These are phyloP conservation scores for Talaromyces verruculosus DNA, from an alignment of 2,329 filamentous ascomycete genomes.

Conservation along the genomic window DNA sequence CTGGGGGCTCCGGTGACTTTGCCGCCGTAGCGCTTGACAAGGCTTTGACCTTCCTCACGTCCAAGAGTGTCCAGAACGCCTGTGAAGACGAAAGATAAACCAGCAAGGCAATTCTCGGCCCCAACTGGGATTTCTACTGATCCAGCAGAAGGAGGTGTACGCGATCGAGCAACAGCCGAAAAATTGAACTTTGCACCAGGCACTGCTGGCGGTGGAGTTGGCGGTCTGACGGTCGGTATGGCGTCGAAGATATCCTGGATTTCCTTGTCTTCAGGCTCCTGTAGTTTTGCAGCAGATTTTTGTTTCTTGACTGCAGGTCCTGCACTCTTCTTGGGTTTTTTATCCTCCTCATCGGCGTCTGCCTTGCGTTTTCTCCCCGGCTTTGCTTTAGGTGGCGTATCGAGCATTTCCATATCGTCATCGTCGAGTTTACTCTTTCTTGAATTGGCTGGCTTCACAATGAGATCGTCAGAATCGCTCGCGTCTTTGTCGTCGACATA, in stretches of 20 bases:
- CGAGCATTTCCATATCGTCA: constrained; percentile 55
- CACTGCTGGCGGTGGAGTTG: constrained; percentile 71
- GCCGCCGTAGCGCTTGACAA: constrained; percentile 92
- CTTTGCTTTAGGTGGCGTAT: constrained; percentile 47
- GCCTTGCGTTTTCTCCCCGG: constrained; percentile 58
- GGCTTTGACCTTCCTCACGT: constrained; percentile 76
- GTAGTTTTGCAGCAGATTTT: constrained; percentile 27
- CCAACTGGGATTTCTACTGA: constrained; percentile 75
- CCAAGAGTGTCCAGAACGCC: constrained; percentile 78
- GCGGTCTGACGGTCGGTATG: constrained; percentile 78
- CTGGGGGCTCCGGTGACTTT: constrained; percentile 85
- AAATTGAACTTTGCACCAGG: constrained; percentile 78
- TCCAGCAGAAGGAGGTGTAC: constrained; percentile 63
- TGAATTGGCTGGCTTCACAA: constrained; percentile 60
- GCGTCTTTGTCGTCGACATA: constrained; percentile 69
- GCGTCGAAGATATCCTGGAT: constrained; percentile 84
- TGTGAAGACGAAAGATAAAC: constrained; percentile 92
- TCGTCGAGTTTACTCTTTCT: constrained; percentile 40
- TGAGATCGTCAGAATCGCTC: constrained; percentile 62
- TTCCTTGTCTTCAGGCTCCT: constrained; percentile 65
- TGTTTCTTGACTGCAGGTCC: constrained; percentile 42
- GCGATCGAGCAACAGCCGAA: constrained; percentile 60
- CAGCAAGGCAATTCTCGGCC: constrained; percentile 83
- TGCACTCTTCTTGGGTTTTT: constrained; percentile 54
- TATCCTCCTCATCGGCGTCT: constrained; percentile 51